A percentile compares a stretch with the other conserved stretches of the same genome.
These are phyloP conservation scores for Knoxia roxburghii DNA, from an alignment of 257 asterid genomes.

Conservation along the genomic window DNA sequence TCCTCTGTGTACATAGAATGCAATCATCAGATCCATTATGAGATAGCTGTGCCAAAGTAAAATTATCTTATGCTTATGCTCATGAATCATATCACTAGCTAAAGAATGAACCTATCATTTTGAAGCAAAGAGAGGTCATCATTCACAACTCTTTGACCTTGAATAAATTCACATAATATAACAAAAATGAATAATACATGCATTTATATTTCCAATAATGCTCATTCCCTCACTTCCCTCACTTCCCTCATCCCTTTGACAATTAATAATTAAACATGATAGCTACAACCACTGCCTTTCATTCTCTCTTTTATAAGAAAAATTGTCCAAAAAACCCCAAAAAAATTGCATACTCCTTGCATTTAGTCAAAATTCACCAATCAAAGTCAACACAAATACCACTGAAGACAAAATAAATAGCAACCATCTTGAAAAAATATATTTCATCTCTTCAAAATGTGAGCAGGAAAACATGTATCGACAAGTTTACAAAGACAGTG, in stretches of 20 bases:
- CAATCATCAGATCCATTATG: constrained; percentile 16
- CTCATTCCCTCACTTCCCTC: too few relatives aligned
- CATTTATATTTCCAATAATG: too few relatives aligned
- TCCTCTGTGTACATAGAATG: constrained; percentile 46
- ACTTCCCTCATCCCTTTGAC: not conserved
- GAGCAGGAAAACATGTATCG: not conserved
- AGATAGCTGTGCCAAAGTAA: not conserved
- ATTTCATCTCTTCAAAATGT: not conserved
- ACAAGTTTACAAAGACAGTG: not conserved
- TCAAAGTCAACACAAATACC: not conserved
- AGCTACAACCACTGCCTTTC: not conserved
- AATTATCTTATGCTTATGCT: not conserved
- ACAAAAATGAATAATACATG: too few relatives aligned
- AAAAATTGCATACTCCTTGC: not conserved
- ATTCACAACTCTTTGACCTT: not conserved
- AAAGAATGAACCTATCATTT: not conserved
- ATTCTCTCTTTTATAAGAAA: not conserved
- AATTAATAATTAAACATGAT: not conserved
- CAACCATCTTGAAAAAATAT: not conserved
- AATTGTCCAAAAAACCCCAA: not conserved
- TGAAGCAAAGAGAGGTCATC: not conserved
- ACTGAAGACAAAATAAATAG: not conserved
- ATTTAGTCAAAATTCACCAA: not conserved
- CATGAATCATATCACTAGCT: not conserved
- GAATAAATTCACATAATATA: not conserved